Conservation (phyloP, 257 asterid genomes). For the Dorcoceras hygrometricum region DNA sequence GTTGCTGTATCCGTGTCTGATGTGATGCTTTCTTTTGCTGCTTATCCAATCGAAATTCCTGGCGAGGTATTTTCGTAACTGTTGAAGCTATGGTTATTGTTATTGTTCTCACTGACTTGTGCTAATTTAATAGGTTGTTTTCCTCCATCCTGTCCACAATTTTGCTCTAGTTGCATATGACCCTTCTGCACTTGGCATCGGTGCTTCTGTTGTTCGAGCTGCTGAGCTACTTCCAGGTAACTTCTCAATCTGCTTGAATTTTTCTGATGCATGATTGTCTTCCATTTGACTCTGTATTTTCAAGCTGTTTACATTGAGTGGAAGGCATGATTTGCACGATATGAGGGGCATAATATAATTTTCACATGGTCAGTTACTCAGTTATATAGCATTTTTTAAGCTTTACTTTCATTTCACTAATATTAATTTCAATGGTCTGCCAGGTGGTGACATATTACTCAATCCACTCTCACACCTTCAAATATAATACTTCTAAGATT, state of each 20-base stretch:
- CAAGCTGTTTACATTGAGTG: not conserved
- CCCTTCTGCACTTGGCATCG: conserved; percentile 86
- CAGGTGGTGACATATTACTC: not conserved
- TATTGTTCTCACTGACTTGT: conserved; percentile 19
- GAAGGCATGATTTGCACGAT: conserved; percentile 19
- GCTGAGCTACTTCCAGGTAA: conserved; percentile 98
- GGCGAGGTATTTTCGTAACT: conserved; percentile 70
- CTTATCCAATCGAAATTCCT: conserved; percentile 96
- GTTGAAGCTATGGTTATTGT: conserved; percentile 20
- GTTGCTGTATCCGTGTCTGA: conserved; percentile 96
- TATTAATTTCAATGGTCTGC: not conserved
- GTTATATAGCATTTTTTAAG: not conserved
- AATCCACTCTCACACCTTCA: not conserved
- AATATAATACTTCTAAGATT: conserved; percentile 1
- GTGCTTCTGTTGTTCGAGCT: conserved; percentile 82
- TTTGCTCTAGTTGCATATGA: conserved; percentile 94
- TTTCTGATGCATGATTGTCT: conserved; percentile 13
- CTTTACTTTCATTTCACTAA: not conserved
- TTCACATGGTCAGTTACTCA: not conserved
- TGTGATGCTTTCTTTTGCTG: conserved; percentile 98
- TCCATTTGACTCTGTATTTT: conserved; percentile 10
- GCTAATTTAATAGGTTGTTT: conserved; percentile 64
- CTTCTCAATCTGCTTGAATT: conserved; percentile 21
- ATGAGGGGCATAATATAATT: conserved; percentile 8
- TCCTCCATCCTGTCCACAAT: conserved; percentile 98